Evolutionary conservation across 1,284 basidiomycete species (phyloP).

Genomic region (Meripilus lineatus): DNA sequence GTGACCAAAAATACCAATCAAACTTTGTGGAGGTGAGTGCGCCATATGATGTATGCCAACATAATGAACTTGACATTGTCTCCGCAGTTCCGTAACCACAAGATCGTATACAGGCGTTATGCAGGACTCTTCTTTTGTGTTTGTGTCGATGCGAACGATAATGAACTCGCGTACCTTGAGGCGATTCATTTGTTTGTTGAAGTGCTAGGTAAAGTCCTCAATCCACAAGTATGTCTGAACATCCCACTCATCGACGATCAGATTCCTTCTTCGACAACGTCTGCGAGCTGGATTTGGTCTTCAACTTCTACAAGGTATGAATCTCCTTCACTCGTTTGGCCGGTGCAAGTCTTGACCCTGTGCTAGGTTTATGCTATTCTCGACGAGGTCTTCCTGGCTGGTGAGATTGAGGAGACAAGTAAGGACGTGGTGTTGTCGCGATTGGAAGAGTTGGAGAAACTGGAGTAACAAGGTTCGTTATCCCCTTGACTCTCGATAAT

Average conservation of each 20-base stretch:
- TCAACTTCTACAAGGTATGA: slow-evolving; percentile 95
- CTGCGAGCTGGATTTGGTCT: slow-evolving; percentile 94
- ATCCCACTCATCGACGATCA: slow-evolving; percentile 25
- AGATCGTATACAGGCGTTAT: slow-evolving; percentile 92
- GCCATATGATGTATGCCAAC: not conserved
- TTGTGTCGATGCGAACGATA: slow-evolving; percentile 97
- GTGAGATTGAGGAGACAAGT: slow-evolving; percentile 97
- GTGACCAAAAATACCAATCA: slow-evolving; percentile 98
- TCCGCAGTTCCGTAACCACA: slow-evolving; percentile 87
- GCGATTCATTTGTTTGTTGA: slow-evolving; percentile 99
- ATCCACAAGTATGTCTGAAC: not conserved
- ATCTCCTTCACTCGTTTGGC: not conserved
- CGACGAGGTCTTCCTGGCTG: slow-evolving; percentile 98
- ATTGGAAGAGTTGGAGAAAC: slow-evolving; percentile 86
- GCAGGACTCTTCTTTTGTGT: slow-evolving; percentile 98
- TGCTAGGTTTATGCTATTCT: slow-evolving; percentile 90
- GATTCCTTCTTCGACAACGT: slow-evolving; percentile 99
- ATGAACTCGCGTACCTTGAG: slow-evolving; percentile 95
- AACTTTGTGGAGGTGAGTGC: slow-evolving; percentile 93
- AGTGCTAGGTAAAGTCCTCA: slow-evolving; percentile 64
- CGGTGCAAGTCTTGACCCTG: not conserved
- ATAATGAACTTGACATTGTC: not conserved
- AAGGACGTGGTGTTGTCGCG: slow-evolving; percentile 92
- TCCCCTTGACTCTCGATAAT: not conserved
- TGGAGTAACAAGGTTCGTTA: slow-evolving; percentile 53